Conservation (phyloP, 495 filamentous ascomycete genomes). For the Daldinia vernicosa region DNA sequence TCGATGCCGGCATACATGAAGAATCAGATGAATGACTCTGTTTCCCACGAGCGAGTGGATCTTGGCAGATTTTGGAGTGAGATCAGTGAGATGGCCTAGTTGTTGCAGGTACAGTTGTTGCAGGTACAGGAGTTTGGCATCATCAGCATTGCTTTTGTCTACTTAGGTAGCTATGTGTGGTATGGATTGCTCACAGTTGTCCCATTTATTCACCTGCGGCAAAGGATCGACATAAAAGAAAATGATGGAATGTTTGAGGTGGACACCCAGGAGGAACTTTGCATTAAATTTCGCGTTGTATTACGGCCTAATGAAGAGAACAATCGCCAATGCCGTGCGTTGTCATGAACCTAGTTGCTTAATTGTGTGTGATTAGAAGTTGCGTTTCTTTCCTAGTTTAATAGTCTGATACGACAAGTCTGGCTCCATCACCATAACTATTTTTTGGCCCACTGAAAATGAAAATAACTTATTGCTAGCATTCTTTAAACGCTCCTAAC, state of each 20-base stretch:
- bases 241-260: constrained; percentile 6
- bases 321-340: background rate
- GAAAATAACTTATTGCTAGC: too few species aligned
- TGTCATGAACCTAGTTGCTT: background rate
- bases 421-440: background rate
- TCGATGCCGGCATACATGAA: background rate
- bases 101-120: background rate
- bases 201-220: background rate
- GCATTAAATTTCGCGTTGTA: constrained; percentile 5
- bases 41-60: background rate
- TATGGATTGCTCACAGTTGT: background rate
- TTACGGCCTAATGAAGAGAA: constrained; percentile 13
- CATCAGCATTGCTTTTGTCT: constrained; percentile 1
- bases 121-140: constrained; percentile 4
- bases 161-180: background rate
- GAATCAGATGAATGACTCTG: background rate
- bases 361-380: background rate
- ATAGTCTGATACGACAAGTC: background rate
- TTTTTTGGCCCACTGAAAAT: background rate
- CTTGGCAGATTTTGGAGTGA: background rate
- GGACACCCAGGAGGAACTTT: constrained; percentile 11
- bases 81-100: background rate
- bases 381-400: background rate
- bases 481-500: too few species aligned
- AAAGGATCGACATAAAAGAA: constrained; percentile 12